Base-by-base conservation (phyloP, 75 land plant genomes). In the Sequoiadendron giganteum region DNA sequence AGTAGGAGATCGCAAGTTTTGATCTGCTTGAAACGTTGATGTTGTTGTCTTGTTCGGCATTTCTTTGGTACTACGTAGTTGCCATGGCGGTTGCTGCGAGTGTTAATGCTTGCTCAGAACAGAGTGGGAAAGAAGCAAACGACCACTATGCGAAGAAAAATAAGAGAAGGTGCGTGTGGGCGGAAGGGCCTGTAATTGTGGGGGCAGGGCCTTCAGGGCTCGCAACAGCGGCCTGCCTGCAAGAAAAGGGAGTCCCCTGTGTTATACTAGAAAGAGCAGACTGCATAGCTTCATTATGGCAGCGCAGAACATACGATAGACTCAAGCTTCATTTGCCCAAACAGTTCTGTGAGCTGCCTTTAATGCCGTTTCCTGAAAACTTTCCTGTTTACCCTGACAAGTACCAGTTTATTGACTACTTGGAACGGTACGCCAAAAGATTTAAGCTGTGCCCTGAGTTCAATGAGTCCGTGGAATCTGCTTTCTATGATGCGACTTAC, bases 261-360 rank as follows among this genome's bases (percentile, higher is more conserved):
- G 49, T 95, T 13, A 86, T 96, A 19, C 90, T 96, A 1, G 98
- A 96, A 77, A 85, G 87, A 75, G 54, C 90, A 32, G 91, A 93
- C 83, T 96, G 97, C 91, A 90, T 95, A 48, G 98, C 95, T 75
- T 95, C 98, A 1, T 82, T 95, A 0, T 96, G 98, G 97, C 92
- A 94, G 86, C 78, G 89, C 61, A 86, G 84, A 34, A 93, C 95
- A 42, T 96, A 95, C 76, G 94, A 96, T 72, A 93, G 96, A 49
- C 92, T 96, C 34, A 92, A 90, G 65, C 96, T 96, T 42, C 98
- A 96, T 85, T 91, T 96, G 2, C 98, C 97, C 70, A 96, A 92
- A 83, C 90, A 93, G 25, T 96, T 93, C 88, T 96, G 96, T 85
- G 82, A 94, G 86, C 92, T 96, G 3, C 97, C 96, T 2, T 52